Conservation (phyloP, 768 basidiomycete species). For the Hysterangium stoloniferum region DNA sequence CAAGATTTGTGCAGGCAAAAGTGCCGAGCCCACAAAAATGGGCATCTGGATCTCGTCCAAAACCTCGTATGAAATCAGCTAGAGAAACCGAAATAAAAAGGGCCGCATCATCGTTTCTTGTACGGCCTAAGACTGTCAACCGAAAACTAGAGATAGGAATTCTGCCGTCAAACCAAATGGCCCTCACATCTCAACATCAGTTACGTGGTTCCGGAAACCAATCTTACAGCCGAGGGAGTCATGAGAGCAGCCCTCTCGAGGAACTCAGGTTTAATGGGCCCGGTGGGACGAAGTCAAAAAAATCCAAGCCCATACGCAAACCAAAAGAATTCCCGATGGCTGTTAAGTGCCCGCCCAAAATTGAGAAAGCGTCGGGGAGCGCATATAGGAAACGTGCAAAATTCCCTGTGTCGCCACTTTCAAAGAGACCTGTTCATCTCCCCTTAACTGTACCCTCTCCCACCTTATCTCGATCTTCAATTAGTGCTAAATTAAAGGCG, state of each 20-base stretch:
- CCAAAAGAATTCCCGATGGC: constrained; percentile 6
- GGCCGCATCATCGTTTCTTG: background rate
- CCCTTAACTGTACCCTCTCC: background rate
- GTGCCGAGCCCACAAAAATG: background rate
- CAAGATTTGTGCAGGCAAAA: too few relatives aligned
- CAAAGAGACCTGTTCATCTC: background rate
- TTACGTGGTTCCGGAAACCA: background rate
- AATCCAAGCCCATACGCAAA: background rate
- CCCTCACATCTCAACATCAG: background rate
- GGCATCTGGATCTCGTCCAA: background rate
- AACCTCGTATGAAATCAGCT: background rate
- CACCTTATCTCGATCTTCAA: too few relatives aligned
- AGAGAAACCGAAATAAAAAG: background rate
- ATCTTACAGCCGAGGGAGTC: background rate
- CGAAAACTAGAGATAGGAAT: background rate
- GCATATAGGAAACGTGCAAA: background rate
- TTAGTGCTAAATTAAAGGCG: too few relatives aligned
- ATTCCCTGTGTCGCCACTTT: background rate
- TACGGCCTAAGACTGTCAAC: background rate
- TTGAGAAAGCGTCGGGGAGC: background rate
- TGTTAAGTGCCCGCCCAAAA: background rate
- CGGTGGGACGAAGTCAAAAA: background rate
- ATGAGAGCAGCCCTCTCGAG: constrained; percentile 1
- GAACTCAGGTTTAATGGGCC: constrained; percentile 6
- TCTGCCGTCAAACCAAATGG: constrained; percentile 1